phyloP scores from a whole-genome alignment of 2,329 filamentous ascomycete species.

The Penicillium concentricum region DNA sequence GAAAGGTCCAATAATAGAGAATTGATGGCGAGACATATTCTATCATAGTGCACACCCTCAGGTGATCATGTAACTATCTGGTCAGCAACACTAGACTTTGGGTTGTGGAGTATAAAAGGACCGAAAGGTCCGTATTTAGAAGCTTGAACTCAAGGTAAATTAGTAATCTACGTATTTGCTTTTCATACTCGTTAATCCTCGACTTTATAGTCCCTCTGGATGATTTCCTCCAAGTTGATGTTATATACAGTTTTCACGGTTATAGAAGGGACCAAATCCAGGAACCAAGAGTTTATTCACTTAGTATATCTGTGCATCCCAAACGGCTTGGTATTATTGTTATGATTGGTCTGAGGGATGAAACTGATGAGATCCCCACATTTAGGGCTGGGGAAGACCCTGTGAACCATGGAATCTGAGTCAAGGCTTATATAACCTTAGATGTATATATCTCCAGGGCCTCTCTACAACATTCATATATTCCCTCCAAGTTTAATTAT shows the following conservation, averaged over 20 bases:
- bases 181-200: not conserved
- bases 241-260: too few species aligned
- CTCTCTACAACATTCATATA: too few species aligned
- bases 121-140: too few species aligned
- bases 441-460: too few species aligned
- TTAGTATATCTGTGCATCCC: not conserved
- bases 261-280: not conserved
- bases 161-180: not conserved
- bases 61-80: too few species aligned
- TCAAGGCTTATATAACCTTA: not conserved
- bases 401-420: conserved; percentile 3
- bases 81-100: not conserved
- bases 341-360: not conserved
- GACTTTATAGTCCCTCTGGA: not conserved
- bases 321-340: not conserved
- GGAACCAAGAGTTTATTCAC: not conserved
- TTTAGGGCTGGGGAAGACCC: conserved; percentile 2
- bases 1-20: not conserved
- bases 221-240: too few species aligned
- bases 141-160: too few species aligned
- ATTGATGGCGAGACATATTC: not conserved
- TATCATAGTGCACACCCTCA: not conserved
- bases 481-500: not conserved
- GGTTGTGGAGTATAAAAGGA: not conserved
- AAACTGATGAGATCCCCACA: conserved; percentile 1